Evolutionary conservation across 306 rosid species (phyloP).

Genomic region (Morella rubra): DNA sequence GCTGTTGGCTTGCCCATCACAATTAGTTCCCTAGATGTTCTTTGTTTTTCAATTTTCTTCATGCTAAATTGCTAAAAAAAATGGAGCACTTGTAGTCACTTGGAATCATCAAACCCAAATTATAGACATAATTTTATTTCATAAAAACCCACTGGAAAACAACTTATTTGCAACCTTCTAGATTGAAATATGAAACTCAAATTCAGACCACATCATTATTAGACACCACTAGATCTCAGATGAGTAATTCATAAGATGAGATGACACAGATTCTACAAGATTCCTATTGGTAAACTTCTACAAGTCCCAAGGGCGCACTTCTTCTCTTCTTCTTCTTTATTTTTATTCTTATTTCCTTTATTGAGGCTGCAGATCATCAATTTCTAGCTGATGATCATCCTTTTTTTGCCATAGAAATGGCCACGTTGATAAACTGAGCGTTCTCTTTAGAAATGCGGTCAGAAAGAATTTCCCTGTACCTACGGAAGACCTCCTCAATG

Average conservation of each 20-base stretch:
- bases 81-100: not conserved
- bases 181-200: too few species aligned
- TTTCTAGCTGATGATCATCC: not conserved
- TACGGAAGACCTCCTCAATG: conserved; percentile 39
- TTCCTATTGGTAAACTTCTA: too few species aligned
- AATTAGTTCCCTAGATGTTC: not conserved
- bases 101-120: not conserved
- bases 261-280: too few species aligned
- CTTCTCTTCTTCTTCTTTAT: too few species aligned
- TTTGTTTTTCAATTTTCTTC: not conserved
- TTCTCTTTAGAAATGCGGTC: conserved; percentile 43
- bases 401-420: conserved; percentile 11
- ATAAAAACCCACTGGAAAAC: not conserved
- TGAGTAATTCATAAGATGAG: too few species aligned
- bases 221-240: too few species aligned
- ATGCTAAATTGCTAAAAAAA: not conserved
- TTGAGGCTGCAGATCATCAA: too few species aligned
- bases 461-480: conserved; percentile 27
- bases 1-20: too few species aligned
- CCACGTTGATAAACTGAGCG: conserved; percentile 28
- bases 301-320: too few species aligned
- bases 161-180: too few species aligned
- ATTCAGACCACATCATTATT: too few species aligned
- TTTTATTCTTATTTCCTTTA: too few species aligned
- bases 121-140: not conserved